phyloP scores from a whole-genome alignment of 106 monocot species.

The Platanthera guangdongensis region DNA sequence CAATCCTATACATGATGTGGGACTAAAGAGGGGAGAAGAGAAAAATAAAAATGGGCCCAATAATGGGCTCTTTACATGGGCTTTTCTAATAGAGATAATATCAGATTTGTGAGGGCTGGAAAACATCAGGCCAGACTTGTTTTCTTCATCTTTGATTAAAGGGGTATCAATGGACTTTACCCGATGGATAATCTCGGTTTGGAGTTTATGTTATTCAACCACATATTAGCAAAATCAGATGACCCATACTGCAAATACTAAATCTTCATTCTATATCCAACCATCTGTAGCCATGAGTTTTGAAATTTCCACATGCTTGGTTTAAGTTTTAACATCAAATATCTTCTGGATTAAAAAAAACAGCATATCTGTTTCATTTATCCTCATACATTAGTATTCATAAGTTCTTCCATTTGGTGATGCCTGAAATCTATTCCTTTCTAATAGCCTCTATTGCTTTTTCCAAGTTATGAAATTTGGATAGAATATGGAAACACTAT shows the following conservation, averaged over 20 bases:
- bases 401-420: background rate
- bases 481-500: background rate
- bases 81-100: too few species aligned
- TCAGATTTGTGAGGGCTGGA: slow-evolving; percentile 89
- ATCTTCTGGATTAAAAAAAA: background rate
- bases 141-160: slow-evolving; percentile 1
- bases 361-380: background rate
- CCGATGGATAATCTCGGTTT: background rate
- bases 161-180: background rate
- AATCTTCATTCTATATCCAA: background rate
- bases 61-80: too few species aligned
- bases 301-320: background rate
- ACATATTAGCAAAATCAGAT: background rate
- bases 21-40: too few species aligned
- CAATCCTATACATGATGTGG: too few species aligned
- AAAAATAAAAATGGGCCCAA: too few species aligned
- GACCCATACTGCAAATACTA: background rate
- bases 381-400: background rate
- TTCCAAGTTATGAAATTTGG: background rate
- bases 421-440: background rate
- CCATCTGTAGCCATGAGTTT: background rate
- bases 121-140: slow-evolving; percentile 71
- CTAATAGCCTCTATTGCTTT: background rate
- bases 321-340: background rate
- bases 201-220: background rate